Percentiles rank a stretch among this genome's conserved stretches.
Conservation (phyloP, 441 rosid genomes). For the Gossypium davidsonii region DNA sequence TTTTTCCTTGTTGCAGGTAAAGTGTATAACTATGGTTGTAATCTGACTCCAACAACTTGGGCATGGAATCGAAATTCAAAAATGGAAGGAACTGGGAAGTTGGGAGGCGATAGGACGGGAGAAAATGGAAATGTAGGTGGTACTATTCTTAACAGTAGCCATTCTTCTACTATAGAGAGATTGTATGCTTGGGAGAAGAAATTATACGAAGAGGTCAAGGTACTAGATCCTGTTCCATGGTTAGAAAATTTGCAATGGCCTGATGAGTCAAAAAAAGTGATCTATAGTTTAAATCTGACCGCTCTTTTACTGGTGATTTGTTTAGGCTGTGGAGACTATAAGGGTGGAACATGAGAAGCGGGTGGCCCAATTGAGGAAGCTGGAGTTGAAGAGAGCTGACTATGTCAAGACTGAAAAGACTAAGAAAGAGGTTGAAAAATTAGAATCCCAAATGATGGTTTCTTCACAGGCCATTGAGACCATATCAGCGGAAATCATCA, state of each 20-base stretch:
- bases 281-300: no score
- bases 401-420: constrained; percentile 73
- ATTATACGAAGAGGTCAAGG: constrained; percentile 85
- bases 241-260: no score
- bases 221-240: constrained; percentile 17
- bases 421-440: constrained; percentile 72
- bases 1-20: constrained; percentile 40
- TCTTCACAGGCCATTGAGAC: constrained; percentile 76
- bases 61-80: constrained; percentile 61
- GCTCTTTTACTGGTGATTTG: not conserved
- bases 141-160: constrained; percentile 36
- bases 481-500: constrained; percentile 71
- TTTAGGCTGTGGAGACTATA: constrained; percentile 56
- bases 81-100: constrained; percentile 40
- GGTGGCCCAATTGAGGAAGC: constrained; percentile 62
- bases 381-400: constrained; percentile 78
- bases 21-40: constrained; percentile 59
- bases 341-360: constrained; percentile 85
- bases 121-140: constrained; percentile 10
- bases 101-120: constrained; percentile 15
- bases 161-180: constrained; percentile 72
- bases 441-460: constrained; percentile 80
- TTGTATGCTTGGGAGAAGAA: constrained; percentile 41
- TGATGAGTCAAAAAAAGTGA: no score
- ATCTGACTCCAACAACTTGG: constrained; percentile 61